Percentiles rank a stretch among this genome's conserved stretches.
phyloP scores from a whole-genome alignment of 2,329 filamentous ascomycete genomes.

The Kalmusia sp. region DNA sequence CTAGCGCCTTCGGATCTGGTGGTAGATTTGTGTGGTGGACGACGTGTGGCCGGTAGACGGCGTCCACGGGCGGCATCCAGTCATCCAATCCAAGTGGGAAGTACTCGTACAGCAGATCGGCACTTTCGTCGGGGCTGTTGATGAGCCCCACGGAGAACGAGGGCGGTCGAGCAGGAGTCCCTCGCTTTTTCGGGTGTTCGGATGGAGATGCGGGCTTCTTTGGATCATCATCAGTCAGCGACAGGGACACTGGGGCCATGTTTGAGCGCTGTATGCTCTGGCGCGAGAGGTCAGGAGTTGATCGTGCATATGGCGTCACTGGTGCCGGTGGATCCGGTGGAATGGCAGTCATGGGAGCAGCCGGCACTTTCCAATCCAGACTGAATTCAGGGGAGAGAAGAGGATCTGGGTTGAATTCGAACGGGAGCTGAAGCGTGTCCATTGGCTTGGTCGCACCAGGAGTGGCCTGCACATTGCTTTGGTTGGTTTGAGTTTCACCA shows the following conservation, averaged over 20 bases:
- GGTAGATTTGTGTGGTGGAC: slow-evolving; percentile 80
- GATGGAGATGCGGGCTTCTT: slow-evolving; percentile 47
- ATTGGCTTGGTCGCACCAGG: slow-evolving; percentile 35
- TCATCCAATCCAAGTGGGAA: slow-evolving; percentile 91
- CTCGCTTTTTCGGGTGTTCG: slow-evolving; percentile 41
- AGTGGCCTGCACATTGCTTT: slow-evolving; percentile 34
- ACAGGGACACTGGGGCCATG: slow-evolving; percentile 61
- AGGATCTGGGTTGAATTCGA: slow-evolving; percentile 51
- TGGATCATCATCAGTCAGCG: slow-evolving; percentile 63
- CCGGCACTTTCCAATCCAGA: slow-evolving; percentile 54
- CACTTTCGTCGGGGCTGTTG: slow-evolving; percentile 74
- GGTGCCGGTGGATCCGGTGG: slow-evolving; percentile 48
- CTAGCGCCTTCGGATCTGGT: slow-evolving; percentile 54
- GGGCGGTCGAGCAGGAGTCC: slow-evolving; percentile 50
- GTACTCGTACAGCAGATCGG: slow-evolving; percentile 90
- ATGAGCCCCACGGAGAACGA: slow-evolving; percentile 57
- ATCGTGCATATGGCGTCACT: slow-evolving; percentile 56
- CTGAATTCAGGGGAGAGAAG: slow-evolving; percentile 49
- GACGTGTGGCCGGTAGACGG: slow-evolving; percentile 88
- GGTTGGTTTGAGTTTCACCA: slow-evolving; percentile 40
- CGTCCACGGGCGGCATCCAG: slow-evolving; percentile 90
- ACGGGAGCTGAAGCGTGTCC: slow-evolving; percentile 49
- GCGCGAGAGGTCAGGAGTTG: slow-evolving; percentile 61
- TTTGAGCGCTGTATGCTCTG: slow-evolving; percentile 47
- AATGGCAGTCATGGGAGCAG: slow-evolving; percentile 51